These are phyloP conservation scores for Kurtzmaniella cleridarum DNA, from an alignment of 805 yeast genomes.

Conservation along the genomic window DNA sequence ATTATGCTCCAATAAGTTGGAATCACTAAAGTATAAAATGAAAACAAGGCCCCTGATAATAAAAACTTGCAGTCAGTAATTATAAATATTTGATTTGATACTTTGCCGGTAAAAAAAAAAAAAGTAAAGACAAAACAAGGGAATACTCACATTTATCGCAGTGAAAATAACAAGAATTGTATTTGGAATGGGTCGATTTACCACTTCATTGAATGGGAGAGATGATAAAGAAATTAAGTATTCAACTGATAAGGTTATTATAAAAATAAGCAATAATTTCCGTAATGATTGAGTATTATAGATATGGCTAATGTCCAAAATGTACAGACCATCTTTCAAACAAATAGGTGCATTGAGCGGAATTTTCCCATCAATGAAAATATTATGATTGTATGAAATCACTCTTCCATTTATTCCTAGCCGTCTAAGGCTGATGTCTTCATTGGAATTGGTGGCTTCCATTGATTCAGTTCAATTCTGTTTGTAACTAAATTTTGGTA, in stretches of 20 bases:
- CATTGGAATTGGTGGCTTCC: conserved; percentile 15
- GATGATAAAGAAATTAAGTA: conserved; percentile 23
- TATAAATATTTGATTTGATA: background rate
- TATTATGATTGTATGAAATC: conserved; percentile 8
- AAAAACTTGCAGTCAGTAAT: conserved; percentile 11
- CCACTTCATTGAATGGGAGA: conserved; percentile 30
- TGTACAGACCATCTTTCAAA: conserved; percentile 7
- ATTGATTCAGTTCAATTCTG: conserved; percentile 11
- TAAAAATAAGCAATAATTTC: conserved; percentile 12
- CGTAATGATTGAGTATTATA: conserved; percentile 10
- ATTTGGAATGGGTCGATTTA: conserved; percentile 23
- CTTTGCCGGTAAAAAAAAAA: too few species aligned
- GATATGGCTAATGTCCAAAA: conserved; percentile 10
- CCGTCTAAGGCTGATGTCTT: background rate
- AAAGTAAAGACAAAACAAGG: too few species aligned
- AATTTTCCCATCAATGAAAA: conserved; percentile 13
- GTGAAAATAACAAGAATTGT: conserved; percentile 17
- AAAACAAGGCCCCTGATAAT: conserved; percentile 15
- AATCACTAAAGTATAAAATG: conserved; percentile 14
- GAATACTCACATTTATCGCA: conserved; percentile 15
- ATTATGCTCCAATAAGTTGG: conserved; percentile 14
- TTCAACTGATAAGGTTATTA: conserved; percentile 20
- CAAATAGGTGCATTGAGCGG: conserved; percentile 9
- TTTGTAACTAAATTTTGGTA: conserved; percentile 17
- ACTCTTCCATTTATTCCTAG: background rate